Evolutionary conservation across 306 rosid genomes (phyloP).

Genomic region (Elaeagnus macrophylla): DNA sequence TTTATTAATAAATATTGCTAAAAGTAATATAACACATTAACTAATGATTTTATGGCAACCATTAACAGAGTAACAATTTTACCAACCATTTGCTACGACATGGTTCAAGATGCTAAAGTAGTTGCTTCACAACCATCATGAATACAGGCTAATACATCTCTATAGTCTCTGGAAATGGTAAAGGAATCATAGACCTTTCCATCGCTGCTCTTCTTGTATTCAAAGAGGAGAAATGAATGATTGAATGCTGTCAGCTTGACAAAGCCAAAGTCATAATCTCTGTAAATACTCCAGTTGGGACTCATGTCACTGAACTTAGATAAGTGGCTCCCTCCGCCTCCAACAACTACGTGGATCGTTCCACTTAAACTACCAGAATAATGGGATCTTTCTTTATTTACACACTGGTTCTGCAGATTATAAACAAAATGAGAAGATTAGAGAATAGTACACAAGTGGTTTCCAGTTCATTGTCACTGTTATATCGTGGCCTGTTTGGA

Average conservation of each 20-base stretch:
- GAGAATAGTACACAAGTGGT: background rate
- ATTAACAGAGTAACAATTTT: too few relatives aligned
- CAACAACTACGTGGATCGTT: conserved; percentile 59
- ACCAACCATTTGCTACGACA: too few relatives aligned
- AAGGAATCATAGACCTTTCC: conserved; percentile 59
- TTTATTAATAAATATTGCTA: too few relatives aligned
- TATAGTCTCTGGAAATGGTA: conserved; percentile 51
- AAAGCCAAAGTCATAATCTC: conserved; percentile 56
- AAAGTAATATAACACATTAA: too few relatives aligned
- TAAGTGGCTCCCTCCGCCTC: conserved; percentile 62
- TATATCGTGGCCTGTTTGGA: too few relatives aligned
- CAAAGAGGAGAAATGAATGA: conserved; percentile 48
- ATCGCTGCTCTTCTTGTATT: conserved; percentile 62
- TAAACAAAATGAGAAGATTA: background rate
- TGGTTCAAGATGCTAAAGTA: background rate
- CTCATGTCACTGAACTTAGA: conserved; percentile 30
- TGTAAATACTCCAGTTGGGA: conserved; percentile 56
- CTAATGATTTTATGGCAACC: too few relatives aligned
- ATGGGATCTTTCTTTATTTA: conserved; percentile 33
- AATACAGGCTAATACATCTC: conserved; percentile 68
- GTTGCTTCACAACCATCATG: conserved; percentile 22
- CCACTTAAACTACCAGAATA: conserved; percentile 49
- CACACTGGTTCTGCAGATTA: conserved; percentile 34
- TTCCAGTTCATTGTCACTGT: too few relatives aligned
- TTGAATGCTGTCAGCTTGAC: conserved; percentile 61